These are phyloP conservation scores for Fusarium robinianum DNA, from an alignment of 2,329 filamentous ascomycete genomes.

Conservation along the genomic window DNA sequence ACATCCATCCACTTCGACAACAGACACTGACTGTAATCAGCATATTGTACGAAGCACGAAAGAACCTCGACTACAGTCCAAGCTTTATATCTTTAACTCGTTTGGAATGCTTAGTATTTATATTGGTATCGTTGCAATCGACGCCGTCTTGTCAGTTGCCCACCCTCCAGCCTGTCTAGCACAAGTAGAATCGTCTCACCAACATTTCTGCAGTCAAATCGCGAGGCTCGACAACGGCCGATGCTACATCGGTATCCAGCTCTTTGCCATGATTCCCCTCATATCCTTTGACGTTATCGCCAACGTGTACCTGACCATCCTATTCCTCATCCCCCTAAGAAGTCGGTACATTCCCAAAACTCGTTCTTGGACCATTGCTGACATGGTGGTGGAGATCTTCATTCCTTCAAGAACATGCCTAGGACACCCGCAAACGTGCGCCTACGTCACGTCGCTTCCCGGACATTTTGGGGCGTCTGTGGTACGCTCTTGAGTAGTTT, in stretches of 20 bases:
- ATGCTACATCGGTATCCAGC: constrained; percentile 9
- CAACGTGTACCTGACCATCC: constrained; percentile 5
- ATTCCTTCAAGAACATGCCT: constrained; percentile 54
- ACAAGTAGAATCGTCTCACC: not conserved
- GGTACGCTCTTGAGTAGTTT: constrained; percentile 61
- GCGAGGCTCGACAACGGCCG: constrained; percentile 1
- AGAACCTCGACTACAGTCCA: not conserved
- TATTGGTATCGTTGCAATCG: not conserved
- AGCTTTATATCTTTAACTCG: constrained; percentile 3
- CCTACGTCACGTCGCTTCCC: constrained; percentile 56
- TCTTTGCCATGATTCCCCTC: constrained; percentile 1
- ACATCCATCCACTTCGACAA: not conserved
- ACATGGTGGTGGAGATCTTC: constrained; percentile 47
- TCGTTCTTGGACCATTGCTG: not conserved
- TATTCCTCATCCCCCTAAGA: constrained; percentile 6
- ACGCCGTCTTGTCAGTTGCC: constrained; percentile 7
- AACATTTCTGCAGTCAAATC: not conserved
- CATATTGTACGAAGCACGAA: not conserved
- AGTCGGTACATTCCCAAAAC: not conserved
- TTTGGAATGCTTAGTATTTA: constrained; percentile 2
- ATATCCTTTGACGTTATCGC: not conserved
- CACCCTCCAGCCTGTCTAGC: too few species aligned
- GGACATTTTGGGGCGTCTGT: constrained; percentile 62
- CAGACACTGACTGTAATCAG: not conserved
- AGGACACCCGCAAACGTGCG: constrained; percentile 46